These are phyloP conservation scores for Coffea eugenioides DNA, from an alignment of 257 asterid species.

Conservation along the genomic window DNA sequence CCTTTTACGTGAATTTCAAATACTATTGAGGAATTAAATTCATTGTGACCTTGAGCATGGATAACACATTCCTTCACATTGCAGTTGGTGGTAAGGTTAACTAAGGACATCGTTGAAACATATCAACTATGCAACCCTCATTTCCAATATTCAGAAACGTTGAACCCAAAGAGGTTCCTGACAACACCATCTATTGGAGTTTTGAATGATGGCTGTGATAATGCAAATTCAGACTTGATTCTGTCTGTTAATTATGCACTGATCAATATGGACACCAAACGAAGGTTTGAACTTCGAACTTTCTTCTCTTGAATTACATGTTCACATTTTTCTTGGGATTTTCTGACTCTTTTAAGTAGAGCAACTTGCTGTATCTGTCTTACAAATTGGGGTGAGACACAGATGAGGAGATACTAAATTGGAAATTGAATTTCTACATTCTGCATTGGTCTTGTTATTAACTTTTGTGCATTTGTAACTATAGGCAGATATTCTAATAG, in stretches of 20 bases:
- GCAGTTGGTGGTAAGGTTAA: slow-evolving; percentile 91
- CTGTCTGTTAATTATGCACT: slow-evolving; percentile 67
- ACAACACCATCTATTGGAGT: slow-evolving; percentile 90
- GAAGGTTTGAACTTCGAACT: slow-evolving; percentile 53
- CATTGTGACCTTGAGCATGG: background rate
- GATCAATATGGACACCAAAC: slow-evolving; percentile 62
- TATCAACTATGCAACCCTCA: slow-evolving; percentile 85
- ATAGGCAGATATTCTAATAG: too few species aligned
- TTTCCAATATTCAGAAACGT: slow-evolving; percentile 70
- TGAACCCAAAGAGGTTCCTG: slow-evolving; percentile 89
- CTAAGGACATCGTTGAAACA: slow-evolving; percentile 83
- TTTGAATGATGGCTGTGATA: slow-evolving; percentile 85
- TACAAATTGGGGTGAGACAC: background rate
- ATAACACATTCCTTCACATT: slow-evolving; percentile 17
- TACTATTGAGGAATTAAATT: background rate
- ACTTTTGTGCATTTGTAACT: background rate
- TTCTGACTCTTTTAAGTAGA: background rate
- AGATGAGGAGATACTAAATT: background rate
- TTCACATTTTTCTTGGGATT: background rate
- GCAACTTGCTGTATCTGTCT: background rate
- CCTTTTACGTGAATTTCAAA: slow-evolving; percentile 1
- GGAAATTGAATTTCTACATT: background rate
- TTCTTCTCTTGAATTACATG: slow-evolving; percentile 5
- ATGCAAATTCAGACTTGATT: slow-evolving; percentile 89
- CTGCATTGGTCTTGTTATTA: background rate